phyloP scores from a whole-genome alignment of 2,329 filamentous ascomycete genomes.

The Rosellinia necatrix region DNA sequence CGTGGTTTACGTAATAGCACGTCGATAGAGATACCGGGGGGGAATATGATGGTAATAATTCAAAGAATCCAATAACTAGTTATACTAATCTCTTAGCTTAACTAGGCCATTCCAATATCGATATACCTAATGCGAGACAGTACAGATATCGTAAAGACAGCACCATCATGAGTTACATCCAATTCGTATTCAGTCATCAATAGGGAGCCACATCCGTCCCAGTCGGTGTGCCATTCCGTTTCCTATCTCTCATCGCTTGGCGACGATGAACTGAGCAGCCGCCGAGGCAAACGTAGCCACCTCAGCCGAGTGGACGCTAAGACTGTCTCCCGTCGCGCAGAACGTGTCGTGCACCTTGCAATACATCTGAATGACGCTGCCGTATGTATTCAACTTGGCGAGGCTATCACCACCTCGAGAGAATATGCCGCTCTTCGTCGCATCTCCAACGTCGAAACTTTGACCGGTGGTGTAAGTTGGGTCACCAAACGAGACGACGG shows the following conservation, averaged over 20 bases:
- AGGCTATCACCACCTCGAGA: constrained; percentile 26
- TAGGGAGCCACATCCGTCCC: not conserved
- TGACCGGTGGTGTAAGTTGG: constrained; percentile 25
- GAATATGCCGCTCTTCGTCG: constrained; percentile 26
- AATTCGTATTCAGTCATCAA: not conserved
- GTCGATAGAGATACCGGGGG: too few relatives aligned
- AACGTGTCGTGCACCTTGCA: constrained; percentile 23
- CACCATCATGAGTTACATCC: not conserved
- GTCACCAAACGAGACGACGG: constrained; percentile 24
- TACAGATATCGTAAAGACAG: too few relatives aligned
- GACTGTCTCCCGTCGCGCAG: constrained; percentile 16
- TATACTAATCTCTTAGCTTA: too few relatives aligned
- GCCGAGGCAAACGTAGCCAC: constrained; percentile 14
- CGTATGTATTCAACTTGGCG: constrained; percentile 9
- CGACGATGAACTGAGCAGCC: constrained; percentile 17
- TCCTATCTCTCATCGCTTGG: not conserved
- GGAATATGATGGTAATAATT: too few relatives aligned
- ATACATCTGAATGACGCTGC: constrained; percentile 18
- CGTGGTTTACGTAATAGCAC: too few relatives aligned
- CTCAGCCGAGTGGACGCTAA: constrained; percentile 22
- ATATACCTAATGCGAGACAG: too few relatives aligned
- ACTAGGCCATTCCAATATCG: too few relatives aligned
- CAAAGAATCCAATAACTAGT: too few relatives aligned
- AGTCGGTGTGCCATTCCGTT: not conserved
- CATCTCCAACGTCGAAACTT: constrained; percentile 24